A percentile compares a stretch with the other conserved stretches of the same genome.
phyloP scores from a whole-genome alignment of 2,329 filamentous ascomycete species.

The Penicillium sp. region DNA sequence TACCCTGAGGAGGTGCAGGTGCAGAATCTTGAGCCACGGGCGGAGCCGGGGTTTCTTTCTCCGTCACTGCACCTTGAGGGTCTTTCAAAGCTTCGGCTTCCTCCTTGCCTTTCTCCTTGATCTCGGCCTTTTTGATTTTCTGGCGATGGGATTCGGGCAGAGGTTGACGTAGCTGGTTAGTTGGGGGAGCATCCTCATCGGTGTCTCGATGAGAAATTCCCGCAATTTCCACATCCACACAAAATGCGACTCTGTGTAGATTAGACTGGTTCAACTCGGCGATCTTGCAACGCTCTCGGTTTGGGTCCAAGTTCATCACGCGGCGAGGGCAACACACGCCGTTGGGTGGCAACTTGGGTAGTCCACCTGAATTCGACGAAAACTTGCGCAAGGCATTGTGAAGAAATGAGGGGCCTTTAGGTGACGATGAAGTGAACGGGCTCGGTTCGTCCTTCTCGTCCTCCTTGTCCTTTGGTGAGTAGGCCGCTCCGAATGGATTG shows the following conservation, averaged over 20 bases:
- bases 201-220: constrained; percentile 80
- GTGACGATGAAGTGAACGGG: constrained; percentile 64
- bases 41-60: constrained; percentile 53
- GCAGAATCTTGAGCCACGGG: constrained; percentile 36
- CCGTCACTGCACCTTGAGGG: constrained; percentile 58
- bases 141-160: constrained; percentile 30
- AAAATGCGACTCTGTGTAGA: constrained; percentile 87
- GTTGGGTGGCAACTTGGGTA: constrained; percentile 58
- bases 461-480: constrained; percentile 48
- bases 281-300: constrained; percentile 78
- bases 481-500: constrained; percentile 52
- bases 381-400: constrained; percentile 80
- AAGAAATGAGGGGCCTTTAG: constrained; percentile 74
- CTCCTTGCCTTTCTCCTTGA: constrained; percentile 67
- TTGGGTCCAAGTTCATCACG: constrained; percentile 81
- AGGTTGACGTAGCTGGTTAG: constrained; percentile 32
- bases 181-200: constrained; percentile 49
- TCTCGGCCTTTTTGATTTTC: constrained; percentile 42
- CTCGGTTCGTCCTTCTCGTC: constrained; percentile 43
- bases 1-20: constrained; percentile 23
- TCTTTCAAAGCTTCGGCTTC: constrained; percentile 77
- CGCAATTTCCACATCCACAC: constrained; percentile 95
- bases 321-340: constrained; percentile 78
- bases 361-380: constrained; percentile 60
- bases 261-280: constrained; percentile 79